phyloP scores from a whole-genome alignment of 2,329 filamentous ascomycete genomes.

The Pseudopyricularia cyperi region DNA sequence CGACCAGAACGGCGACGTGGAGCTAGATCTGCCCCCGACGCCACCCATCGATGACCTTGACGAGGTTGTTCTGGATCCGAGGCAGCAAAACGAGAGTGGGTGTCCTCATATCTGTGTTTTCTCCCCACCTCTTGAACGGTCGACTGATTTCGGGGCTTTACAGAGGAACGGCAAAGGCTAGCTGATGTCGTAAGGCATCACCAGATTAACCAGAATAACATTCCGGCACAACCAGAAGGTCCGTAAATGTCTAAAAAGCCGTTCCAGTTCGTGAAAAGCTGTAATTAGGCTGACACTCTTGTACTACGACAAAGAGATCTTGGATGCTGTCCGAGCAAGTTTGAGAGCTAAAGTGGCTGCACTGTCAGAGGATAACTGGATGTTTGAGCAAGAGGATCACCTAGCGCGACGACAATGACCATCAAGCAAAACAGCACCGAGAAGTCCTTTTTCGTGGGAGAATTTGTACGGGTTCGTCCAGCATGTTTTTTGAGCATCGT shows the following conservation, averaged over 20 bases:
- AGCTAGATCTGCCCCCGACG: slow-evolving; percentile 43
- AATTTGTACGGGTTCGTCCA: background rate
- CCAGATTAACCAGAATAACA: slow-evolving; percentile 38
- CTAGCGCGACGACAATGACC: slow-evolving; percentile 20
- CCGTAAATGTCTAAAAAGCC: slow-evolving; percentile 9
- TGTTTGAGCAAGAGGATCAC: slow-evolving; percentile 63
- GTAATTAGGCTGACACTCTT: slow-evolving; percentile 1
- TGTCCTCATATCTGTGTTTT: background rate
- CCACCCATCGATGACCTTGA: slow-evolving; percentile 40
- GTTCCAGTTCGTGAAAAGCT: slow-evolving; percentile 3
- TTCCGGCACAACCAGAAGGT: slow-evolving; percentile 55
- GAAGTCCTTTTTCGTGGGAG: background rate
- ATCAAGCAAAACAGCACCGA: background rate
- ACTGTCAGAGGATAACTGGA: slow-evolving; percentile 77
- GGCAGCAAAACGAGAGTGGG: slow-evolving; percentile 42
- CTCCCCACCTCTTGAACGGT: background rate
- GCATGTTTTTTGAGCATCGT: slow-evolving; percentile 2
- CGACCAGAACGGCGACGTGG: slow-evolving; percentile 48
- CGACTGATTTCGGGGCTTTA: background rate
- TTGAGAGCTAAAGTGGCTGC: slow-evolving; percentile 59
- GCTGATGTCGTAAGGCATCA: slow-evolving; percentile 50
- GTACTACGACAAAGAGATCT: slow-evolving; percentile 39
- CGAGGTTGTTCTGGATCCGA: slow-evolving; percentile 42
- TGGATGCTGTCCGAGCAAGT: slow-evolving; percentile 56
- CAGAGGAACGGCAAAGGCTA: slow-evolving; percentile 46